These are phyloP conservation scores for Clavispora santaluciae DNA, from an alignment of 805 yeast species.

Conservation along the genomic window DNA sequence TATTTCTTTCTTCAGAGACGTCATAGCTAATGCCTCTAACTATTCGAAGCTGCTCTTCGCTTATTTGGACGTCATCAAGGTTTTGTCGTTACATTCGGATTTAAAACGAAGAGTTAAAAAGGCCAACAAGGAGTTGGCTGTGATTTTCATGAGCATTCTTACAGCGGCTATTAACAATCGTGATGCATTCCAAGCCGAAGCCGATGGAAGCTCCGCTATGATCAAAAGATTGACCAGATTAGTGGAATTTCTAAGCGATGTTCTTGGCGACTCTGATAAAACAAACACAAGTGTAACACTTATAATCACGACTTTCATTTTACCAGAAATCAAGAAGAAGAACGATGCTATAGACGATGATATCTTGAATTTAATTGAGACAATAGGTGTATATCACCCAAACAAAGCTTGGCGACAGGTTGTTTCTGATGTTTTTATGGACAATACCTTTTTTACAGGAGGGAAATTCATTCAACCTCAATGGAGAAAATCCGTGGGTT, in stretches of 20 bases:
- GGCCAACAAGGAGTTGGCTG: constrained; percentile 52
- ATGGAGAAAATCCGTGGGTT: constrained; percentile 55
- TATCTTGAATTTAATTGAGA: constrained; percentile 42
- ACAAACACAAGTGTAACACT: constrained; percentile 44
- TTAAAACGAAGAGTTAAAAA: constrained; percentile 55
- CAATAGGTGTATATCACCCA: constrained; percentile 30
- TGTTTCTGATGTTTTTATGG: constrained; percentile 62
- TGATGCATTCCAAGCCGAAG: constrained; percentile 5
- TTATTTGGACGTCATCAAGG: constrained; percentile 47
- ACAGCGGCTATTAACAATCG: constrained; percentile 12
- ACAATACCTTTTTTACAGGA: constrained; percentile 46
- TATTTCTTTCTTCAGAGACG: constrained; percentile 56
- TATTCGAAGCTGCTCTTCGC: constrained; percentile 51
- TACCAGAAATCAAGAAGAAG: constrained; percentile 49
- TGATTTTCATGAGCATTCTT: constrained; percentile 29
- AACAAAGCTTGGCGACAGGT: constrained; percentile 59
- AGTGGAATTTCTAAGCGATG: constrained; percentile 30
- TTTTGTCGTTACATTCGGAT: constrained; percentile 53
- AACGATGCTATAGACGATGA: constrained; percentile 34
- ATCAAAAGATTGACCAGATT: constrained; percentile 20
- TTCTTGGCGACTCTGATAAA: constrained; percentile 60
- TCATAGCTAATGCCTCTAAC: constrained; percentile 39
- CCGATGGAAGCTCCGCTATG: constrained; percentile 5
- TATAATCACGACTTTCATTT: constrained; percentile 48
- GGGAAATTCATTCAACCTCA: constrained; percentile 16